Base-by-base conservation (phyloP, 2,329 filamentous ascomycete species). In the Aspergillus ruber region DNA sequence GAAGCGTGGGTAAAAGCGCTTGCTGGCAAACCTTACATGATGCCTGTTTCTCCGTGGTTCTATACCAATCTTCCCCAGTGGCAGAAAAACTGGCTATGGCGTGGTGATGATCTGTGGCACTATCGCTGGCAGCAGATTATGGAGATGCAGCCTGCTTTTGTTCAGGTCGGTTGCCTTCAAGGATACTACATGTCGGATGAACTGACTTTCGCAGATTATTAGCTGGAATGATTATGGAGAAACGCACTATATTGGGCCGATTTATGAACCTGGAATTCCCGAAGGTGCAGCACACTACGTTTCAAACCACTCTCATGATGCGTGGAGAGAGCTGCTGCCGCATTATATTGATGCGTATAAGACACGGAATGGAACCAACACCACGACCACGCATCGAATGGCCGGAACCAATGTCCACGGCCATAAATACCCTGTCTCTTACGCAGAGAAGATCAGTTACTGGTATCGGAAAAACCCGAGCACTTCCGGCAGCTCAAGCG, bases 151-250 rank as follows among this genome's bases (percentile, higher is more conserved):
- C 77, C 79, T 0, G 66, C 74, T 18, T 74, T 74, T 39, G 71
- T 81, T 41, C 68, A 75, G 59, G 64, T 66, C 41, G 52, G 21
- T 33, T 9, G 12, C 36, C 12, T 39, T 2, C 20, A 50, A 1
- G 7, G 20, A 18, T 15, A 36, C 47, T 15, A 41, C 47, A 8
- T 38, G 42, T 2, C 41, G 44, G 32, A 20, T 49, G 25, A 33
- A 4, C 21, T 40, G 32, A 43, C 32, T 17, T 21, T 21, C 39
- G 15, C 46, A 77, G 63, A 77, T 81, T 39, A 74, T 81, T 41
- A 77, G 76, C 15, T 82, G 78, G 78, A 82, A 82, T 53, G 80
- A 83, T 56, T 82, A 73, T 50, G 79, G 79, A 29, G 80, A 83
- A 59, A 76, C 78, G 1, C 78, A 79, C 60, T 81, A 82, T 57